Evolutionary conservation across 1,139 yeast genomes (phyloP), one percentile per base, ranked within the genome.

Genomic region (Hyphopichia buzzinii): DNA sequence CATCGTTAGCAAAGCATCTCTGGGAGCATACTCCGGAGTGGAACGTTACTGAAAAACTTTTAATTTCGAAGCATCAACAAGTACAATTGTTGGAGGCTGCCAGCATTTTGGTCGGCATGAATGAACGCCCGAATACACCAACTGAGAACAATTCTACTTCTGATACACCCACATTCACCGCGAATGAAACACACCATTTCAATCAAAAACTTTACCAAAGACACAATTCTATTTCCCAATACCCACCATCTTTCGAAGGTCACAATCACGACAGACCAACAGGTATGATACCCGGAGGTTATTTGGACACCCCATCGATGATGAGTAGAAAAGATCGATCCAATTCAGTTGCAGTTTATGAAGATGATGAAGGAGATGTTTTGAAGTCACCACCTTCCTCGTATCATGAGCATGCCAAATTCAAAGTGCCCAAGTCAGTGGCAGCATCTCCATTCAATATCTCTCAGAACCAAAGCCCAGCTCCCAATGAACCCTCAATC

Each of bases 1-100:
- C 90, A 2, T 83, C 92, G 15, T 69, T 86, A 42, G 73, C 95
- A 74, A 47, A 87, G 76, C 73, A 89, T 74, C 63, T 68, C 70
- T 54, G 90, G 95, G 72, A 69, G 44, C 96, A 87, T 55, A 87
- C 96, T 0, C 95, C 95, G 0, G 95, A 87, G 56, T 87, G 95
- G 95, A 84, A 81, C 52, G 83, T 83, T 51, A 87, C 95, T 2
- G 83, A 85, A 46, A 84, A 84, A 54, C 67, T 87, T 35, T 64
- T 84, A 30, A 85, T 87, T 32, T 81, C 90, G n/a, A 87, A 87
- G 57, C 96, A 87, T 57, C 96, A 87, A 57, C 95, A 87, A 57
- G 96, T 87, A 4, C 96, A 87, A 58, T 67, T 87, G 27, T 68
- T 87, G 33, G 95, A 87, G 55, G 96, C 95, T 8, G 96, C 96